Evolutionary conservation across 1,284 basidiomycete genomes (phyloP).

Genomic region (Anthracocystis panici-leucophaei): DNA sequence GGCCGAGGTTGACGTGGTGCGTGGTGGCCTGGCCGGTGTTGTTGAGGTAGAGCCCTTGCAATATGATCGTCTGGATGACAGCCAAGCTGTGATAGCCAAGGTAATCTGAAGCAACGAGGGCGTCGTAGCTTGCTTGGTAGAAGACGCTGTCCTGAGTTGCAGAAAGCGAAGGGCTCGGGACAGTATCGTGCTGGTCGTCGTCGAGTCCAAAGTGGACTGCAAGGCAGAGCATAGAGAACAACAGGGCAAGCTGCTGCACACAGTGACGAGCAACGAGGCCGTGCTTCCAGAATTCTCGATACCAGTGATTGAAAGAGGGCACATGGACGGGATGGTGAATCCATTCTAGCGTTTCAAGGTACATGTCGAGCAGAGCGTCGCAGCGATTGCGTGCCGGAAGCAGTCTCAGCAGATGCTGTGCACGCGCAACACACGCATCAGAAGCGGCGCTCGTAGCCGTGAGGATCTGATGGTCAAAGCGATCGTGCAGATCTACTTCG

Average conservation of each 20-base stretch:
- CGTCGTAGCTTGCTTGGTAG: constrained; percentile 9
- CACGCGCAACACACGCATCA: constrained; percentile 2
- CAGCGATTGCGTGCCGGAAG: constrained; percentile 1
- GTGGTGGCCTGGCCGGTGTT: constrained; percentile 4
- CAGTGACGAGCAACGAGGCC: not conserved
- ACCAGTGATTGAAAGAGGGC: constrained; percentile 3
- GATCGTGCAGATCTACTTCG: constrained; percentile 2
- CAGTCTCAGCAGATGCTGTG: constrained; percentile 1
- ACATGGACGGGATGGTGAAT: constrained; percentile 7
- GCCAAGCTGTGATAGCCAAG: constrained; percentile 4
- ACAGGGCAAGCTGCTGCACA: constrained; percentile 3
- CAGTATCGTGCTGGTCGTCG: not conserved
- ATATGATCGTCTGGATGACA: constrained; percentile 1
- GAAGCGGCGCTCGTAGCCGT: not conserved
- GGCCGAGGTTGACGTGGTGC: constrained; percentile 5
- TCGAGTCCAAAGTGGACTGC: constrained; percentile 8
- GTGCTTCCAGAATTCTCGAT: not conserved
- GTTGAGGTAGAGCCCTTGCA: constrained; percentile 7
- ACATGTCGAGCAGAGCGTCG: constrained; percentile 7
- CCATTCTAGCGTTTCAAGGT: constrained; percentile 5
- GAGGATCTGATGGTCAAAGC: constrained; percentile 10
- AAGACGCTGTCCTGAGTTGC: constrained; percentile 3
- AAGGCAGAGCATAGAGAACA: constrained; percentile 6
- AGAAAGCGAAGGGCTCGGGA: not conserved
- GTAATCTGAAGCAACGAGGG: constrained; percentile 2